phyloP scores from a whole-genome alignment of 192 early-diverging fungal genomes.

The Coemansia sp. region DNA sequence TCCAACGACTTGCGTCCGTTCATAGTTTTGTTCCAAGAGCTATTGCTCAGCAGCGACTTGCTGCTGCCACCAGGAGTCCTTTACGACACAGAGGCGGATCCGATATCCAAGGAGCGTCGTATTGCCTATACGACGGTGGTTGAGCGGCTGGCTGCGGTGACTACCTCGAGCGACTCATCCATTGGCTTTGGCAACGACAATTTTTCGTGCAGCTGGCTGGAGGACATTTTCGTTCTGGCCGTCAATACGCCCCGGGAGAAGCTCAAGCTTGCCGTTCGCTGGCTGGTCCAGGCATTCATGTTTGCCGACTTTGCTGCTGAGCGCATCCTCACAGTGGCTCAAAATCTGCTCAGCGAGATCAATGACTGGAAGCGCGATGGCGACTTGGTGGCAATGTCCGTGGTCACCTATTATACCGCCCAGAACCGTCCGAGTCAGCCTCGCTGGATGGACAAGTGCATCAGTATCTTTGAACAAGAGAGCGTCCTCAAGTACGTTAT shows the following conservation, averaged over 20 bases:
- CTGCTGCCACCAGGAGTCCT: constrained; percentile 50
- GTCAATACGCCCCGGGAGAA: constrained; percentile 23
- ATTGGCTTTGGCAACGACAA: constrained; percentile 52
- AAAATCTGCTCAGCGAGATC: constrained; percentile 70
- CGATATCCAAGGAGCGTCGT: constrained; percentile 3
- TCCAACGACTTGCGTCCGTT: constrained; percentile 65
- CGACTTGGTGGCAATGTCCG: constrained; percentile 51
- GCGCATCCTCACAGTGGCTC: constrained; percentile 65
- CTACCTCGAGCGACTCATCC: constrained; percentile 44
- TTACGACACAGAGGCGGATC: constrained; percentile 19
- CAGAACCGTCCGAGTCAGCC: constrained; percentile 35
- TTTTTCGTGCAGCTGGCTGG: constrained; percentile 53
- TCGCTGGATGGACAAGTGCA: constrained; percentile 58
- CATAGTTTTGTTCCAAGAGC: constrained; percentile 74
- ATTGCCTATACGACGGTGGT: constrained; percentile 33
- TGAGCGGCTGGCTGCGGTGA: constrained; percentile 51
- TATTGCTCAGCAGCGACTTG: constrained; percentile 64
- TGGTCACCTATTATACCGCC: constrained; percentile 49
- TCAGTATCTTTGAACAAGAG: constrained; percentile 71
- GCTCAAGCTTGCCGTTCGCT: constrained; percentile 43
- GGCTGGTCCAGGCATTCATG: constrained; percentile 58
- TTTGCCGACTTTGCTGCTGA: constrained; percentile 70
- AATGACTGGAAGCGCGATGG: constrained; percentile 69
- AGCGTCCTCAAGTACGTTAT: constrained; percentile 59
- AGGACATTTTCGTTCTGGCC: constrained; percentile 62